A percentile compares a stretch with the other conserved stretches of the same genome.
Conservation (phyloP, 1,284 basidiomycete species). For the Chondrostereum purpureum region DNA sequence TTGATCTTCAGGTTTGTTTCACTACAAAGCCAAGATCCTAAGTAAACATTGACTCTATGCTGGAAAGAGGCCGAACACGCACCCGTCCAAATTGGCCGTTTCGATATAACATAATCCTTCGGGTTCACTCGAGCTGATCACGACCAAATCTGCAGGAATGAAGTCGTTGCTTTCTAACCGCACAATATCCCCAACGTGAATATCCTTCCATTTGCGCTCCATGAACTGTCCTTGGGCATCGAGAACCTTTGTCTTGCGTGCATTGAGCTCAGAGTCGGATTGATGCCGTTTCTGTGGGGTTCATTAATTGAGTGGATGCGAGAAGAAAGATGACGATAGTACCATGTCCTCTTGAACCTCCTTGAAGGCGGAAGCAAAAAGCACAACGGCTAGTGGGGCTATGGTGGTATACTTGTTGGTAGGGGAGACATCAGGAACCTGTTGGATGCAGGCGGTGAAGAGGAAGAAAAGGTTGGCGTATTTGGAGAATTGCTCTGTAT, state of each 20-base stretch:
- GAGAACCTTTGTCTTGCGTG: conserved; percentile 77
- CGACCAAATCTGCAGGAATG: conserved; percentile 91
- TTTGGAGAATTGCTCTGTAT: conserved; percentile 92
- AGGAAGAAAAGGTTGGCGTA: conserved; percentile 99
- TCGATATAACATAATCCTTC: conserved; percentile 98
- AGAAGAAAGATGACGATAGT: conserved; percentile 1
- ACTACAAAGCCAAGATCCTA: conserved; percentile 32
- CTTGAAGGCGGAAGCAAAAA: conserved; percentile 95
- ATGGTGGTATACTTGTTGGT: conserved; percentile 97
- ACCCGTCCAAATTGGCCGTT: conserved; percentile 97
- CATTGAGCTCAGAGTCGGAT: conserved; percentile 90
- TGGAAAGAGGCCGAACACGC: conserved; percentile 24
- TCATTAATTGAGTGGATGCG: conserved; percentile 9
- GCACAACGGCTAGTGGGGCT: conserved; percentile 81
- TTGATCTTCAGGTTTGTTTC: conserved; percentile 99
- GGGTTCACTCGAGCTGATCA: conserved; percentile 89
- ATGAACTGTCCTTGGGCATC: conserved; percentile 61
- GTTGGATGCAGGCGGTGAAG: conserved; percentile 97
- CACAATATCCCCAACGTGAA: conserved; percentile 89
- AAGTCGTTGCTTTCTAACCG: conserved; percentile 90
- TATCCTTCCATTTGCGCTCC: conserved; percentile 81
- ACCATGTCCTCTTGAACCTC: conserved; percentile 93
- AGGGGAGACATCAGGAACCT: conserved; percentile 96
- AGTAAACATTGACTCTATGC: background rate
- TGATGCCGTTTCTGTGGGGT: conserved; percentile 92